Percentiles rank a stretch among this genome's conserved stretches.
Conservation (phyloP, 2,329 filamentous ascomycete genomes). For the Pseudogymnoascus sp. region DNA sequence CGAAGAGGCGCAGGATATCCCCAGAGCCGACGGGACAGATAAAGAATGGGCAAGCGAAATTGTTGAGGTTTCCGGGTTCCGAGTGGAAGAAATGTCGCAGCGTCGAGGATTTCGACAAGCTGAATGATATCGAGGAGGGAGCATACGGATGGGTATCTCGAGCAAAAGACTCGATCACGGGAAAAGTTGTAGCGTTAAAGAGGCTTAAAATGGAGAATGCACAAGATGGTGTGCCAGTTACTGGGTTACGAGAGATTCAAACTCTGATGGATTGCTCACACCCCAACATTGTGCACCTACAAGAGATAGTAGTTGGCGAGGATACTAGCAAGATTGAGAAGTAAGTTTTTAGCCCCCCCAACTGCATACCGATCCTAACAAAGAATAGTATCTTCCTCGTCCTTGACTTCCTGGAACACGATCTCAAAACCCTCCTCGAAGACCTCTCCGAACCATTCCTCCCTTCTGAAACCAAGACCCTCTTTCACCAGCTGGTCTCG, state of each 20-base stretch:
- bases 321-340: slow-evolving; percentile 45
- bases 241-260: slow-evolving; percentile 87
- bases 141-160: slow-evolving; percentile 92
- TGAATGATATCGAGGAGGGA: slow-evolving; percentile 97
- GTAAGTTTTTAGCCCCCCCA: slow-evolving; percentile 28
- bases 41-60: slow-evolving; percentile 38
- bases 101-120: slow-evolving; percentile 79
- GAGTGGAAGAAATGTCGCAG: slow-evolving; percentile 64
- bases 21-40: slow-evolving; percentile 24
- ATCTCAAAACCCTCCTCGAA: slow-evolving; percentile 85
- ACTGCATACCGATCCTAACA: slow-evolving; percentile 18
- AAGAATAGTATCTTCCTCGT: slow-evolving; percentile 73
- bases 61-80: slow-evolving; percentile 64
- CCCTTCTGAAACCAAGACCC: slow-evolving; percentile 83
- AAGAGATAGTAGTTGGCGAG: slow-evolving; percentile 76
- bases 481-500: slow-evolving; percentile 72
- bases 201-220: slow-evolving; percentile 79
- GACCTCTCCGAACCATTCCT: slow-evolving; percentile 93
- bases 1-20: slow-evolving; percentile 52
- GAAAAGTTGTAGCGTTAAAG: slow-evolving; percentile 83
- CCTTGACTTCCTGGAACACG: slow-evolving; percentile 96
- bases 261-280: slow-evolving; percentile 76
- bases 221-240: slow-evolving; percentile 74
- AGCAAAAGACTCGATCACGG: slow-evolving; percentile 64
- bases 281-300: slow-evolving; percentile 70